Base-by-base conservation (phyloP, 345 rosid species). In the Ceriops tagal region DNA sequence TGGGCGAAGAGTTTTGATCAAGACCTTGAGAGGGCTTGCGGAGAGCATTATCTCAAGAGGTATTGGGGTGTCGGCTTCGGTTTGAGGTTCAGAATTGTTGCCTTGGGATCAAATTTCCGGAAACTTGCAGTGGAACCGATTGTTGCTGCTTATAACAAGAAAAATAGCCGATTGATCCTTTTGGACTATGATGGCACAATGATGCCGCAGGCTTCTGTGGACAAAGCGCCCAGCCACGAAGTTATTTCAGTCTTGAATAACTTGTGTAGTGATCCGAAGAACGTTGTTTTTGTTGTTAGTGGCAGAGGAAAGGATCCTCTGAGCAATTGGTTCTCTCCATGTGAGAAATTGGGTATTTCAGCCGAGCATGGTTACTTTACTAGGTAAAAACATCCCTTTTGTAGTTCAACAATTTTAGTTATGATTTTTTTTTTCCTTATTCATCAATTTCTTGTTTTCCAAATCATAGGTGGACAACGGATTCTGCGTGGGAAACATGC, bases 121-220 rank as follows among this genome's bases (percentile, higher is more conserved):
- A 89, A 78, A 76, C 90, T 92, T 15, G 66, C 77, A 31, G 68
- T 71, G 26, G 88, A 85, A 60, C 80, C 76, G 56, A 84, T 92
- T 58, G 82, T 76, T 70, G 77, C 80, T 68, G 90, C 85, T 32
- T 92, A 92, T 69, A 83, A 63, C 65, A 77, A 28, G 16, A 77
- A 89, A 3, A 80, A 69, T 67, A 81, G 78, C 68, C 78, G 97
- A 62, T 76, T 89, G 79, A 86, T 92, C 62, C 77, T 92, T 24
- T 75, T 92, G 84, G 97, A 92, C 71, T 92, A 92, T 68, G 97
- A 92, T 75, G 97, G 97, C 9, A 91, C 97, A 0, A 82, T 89
- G 84, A 78, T 79, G 86, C 84, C 87, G 4, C 82, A 83, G 43
- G 66, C 65, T 51, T 75, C 82, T 30, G 79, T 85, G 31, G 85